Base-by-base conservation (phyloP, 2,329 filamentous ascomycete species). In the Hansfordia pulvinata region DNA sequence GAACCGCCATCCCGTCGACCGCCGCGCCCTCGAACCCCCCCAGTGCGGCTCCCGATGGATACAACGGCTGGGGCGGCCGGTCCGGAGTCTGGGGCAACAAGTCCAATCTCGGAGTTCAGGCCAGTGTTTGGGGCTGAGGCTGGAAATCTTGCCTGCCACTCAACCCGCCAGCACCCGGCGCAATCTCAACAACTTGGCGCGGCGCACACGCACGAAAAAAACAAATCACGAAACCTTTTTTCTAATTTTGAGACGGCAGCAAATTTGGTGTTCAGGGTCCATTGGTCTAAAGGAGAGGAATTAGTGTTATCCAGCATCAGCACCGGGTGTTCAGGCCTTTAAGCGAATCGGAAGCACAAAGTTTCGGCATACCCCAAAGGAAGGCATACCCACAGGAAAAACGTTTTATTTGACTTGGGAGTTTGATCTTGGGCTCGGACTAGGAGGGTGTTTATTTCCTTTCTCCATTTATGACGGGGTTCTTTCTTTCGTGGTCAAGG, bases 121-220 rank as follows among this genome's bases (percentile, higher is more conserved):
- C 86, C 37, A 92, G 84, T 37, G 88, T 94, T 40, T 96, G 86
- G 86, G 86, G 86, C 42, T 94, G 76, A 42, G 28, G 13, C n/a
- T 6, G 6, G 20, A 6, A 11, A 22, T 22, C n/a, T 22, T 22
- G 20, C 13, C 13, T 7, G 20, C n/a, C n/a, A n/a, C n/a, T n/a
- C n/a, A n/a, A n/a, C n/a, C n/a, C n/a, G n/a, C n/a, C n/a, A n/a
- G n/a, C n/a, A n/a, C n/a, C n/a, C n/a, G n/a, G n/a, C n/a, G n/a
- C n/a, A 35, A 26, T 23, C 34, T 13, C 23, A 29, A 25, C 21
- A n/a, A 19, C 18, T 19, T 19, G 8, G 8, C 8, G 18, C 18
- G 18, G n/a, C 18, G n/a, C 18, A 19, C n/a, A 19, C 18, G 18
- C 18, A 21, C 19, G 13, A n/a, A 10, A 10, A 12, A 12, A 21